These are phyloP conservation scores for Vigna nakashimae DNA, from an alignment of 306 rosid species.

Conservation along the genomic window DNA sequence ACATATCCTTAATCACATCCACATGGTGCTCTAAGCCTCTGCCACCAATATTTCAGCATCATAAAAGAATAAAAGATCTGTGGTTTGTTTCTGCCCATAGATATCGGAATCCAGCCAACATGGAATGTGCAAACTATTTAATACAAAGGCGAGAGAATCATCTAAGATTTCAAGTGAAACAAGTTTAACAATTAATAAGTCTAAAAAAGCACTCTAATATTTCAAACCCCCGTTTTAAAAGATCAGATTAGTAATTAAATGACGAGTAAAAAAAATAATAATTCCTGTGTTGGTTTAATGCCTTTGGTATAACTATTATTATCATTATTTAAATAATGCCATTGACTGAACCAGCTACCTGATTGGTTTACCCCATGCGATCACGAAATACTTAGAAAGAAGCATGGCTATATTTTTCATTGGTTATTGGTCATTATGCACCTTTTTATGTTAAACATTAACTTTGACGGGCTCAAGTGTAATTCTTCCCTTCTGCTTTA, in stretches of 20 bases:
- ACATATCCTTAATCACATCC: background rate
- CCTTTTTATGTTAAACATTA: background rate
- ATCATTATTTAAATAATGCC: no score
- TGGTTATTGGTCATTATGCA: background rate
- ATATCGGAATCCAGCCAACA: conserved; percentile 1
- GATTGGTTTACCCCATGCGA: background rate
- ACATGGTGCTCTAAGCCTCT: background rate
- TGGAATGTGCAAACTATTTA: background rate
- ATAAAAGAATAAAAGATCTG: background rate
- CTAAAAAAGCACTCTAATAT: no score
- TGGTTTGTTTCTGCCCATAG: background rate
- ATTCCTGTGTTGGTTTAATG: no score
- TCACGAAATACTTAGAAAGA: no score
- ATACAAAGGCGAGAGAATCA: background rate
- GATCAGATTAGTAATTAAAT: no score
- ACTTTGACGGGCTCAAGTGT: background rate
- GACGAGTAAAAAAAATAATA: no score
- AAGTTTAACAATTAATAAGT: no score
- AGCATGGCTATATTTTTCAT: background rate
- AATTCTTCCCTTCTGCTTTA: background rate
- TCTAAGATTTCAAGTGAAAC: no score
- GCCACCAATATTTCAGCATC: background rate
- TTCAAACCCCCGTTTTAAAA: no score
- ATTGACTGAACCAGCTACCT: background rate
- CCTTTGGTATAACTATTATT: no score